Base-by-base conservation (phyloP, 495 filamentous ascomycete species). In the Podospora pseudoanserina region DNA sequence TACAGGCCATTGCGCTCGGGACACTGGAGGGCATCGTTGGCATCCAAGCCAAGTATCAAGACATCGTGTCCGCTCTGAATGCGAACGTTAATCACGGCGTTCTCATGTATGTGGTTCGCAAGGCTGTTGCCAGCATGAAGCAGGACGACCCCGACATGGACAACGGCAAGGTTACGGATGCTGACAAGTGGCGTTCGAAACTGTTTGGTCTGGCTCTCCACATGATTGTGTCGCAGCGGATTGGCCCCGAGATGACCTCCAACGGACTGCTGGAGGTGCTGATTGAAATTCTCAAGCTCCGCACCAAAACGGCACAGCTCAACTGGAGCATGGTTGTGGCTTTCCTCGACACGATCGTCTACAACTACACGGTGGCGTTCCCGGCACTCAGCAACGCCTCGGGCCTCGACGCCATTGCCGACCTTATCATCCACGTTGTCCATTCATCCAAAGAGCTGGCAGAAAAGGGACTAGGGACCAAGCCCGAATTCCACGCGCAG, bases 61-160 rank as follows among this genome's bases (percentile, higher is more conserved):
- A 99, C 70, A 89, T 98, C 18, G 88, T 91, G 68, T 86, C 91
- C 63, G 94, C 94, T 32, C 81, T 99, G 26, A 94, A 90, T 74
- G 90, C 93, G 66, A 95, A 95, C 77, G 93, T 97, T 65, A 98
- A 94, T 74, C 96, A 99, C 71, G 96, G 96, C 16, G 89, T 98
- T 18, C 85, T 99, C n/a, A 89, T 97, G 74, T 97, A 98, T 75
- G 84, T 96, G 67, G 88, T 97, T 39, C 88, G 94, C 61, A 97
- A 94, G 75, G 89, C 92, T 13, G 91, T 97, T 65, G 91, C 90
- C 26, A 90, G 92, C 69, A 87, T 98, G 78, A 85, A 83, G 53
- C 79, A 79, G 9, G 86, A 91, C 58, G 81, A 85, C n/a, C 65
- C 67, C 55, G 82, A 85, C 60, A 82, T 87, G 55, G 79, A 80